Evolutionary conservation across 768 basidiomycete genomes (phyloP).

Genomic region (Kwoniella sp.): DNA sequence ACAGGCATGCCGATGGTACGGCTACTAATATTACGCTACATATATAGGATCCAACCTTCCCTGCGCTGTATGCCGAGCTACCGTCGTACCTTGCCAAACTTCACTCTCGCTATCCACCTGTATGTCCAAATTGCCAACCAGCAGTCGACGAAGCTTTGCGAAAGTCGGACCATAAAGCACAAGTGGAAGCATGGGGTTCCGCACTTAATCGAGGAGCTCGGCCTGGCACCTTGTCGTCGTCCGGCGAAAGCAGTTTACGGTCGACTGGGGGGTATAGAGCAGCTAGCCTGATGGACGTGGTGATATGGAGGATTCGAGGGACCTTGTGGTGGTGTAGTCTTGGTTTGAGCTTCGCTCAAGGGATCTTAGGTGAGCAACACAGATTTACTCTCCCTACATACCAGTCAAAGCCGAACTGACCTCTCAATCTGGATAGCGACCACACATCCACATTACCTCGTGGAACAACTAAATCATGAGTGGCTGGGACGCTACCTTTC

Average conservation of each 20-base stretch:
- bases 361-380: slow-evolving; percentile 61
- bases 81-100: slow-evolving; percentile 75
- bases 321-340: slow-evolving; percentile 66
- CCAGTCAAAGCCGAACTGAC: no score
- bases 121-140: slow-evolving; percentile 75
- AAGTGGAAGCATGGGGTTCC: slow-evolving; percentile 69
- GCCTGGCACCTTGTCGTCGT: background rate
- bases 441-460: background rate
- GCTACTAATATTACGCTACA: background rate
- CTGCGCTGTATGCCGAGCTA: slow-evolving; percentile 65
- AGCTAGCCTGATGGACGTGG: slow-evolving; percentile 60
- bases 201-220: slow-evolving; percentile 67
- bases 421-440: background rate
- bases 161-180: slow-evolving; percentile 77
- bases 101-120: slow-evolving; percentile 80
- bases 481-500: background rate
- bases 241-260: background rate
- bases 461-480: background rate
- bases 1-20: background rate
- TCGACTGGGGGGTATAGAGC: slow-evolving; percentile 49
- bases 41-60: slow-evolving; percentile 73
- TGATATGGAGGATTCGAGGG: slow-evolving; percentile 73
- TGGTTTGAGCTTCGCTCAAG: slow-evolving; percentile 58
- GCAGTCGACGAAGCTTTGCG: slow-evolving; percentile 79
- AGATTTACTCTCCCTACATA: no score